A percentile compares a stretch with the other conserved stretches of the same genome.
Conservation (phyloP, 2,329 filamentous ascomycete species). For the Fusarium neocosmosporiellum region DNA sequence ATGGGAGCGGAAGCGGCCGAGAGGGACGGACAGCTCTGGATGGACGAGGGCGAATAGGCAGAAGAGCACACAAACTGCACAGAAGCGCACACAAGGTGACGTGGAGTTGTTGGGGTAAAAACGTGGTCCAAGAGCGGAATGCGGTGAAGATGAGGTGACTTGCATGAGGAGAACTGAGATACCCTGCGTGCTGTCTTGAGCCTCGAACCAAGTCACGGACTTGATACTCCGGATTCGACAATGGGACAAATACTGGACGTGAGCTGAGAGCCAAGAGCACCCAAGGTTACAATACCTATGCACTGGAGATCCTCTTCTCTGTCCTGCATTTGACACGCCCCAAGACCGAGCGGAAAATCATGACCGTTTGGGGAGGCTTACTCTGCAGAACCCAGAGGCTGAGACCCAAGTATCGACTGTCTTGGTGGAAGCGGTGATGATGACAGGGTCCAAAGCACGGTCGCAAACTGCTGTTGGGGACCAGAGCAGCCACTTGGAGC, state of each 20-base stretch:
- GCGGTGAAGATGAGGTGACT: slow-evolving; percentile 35
- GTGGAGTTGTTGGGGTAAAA: slow-evolving; percentile 33
- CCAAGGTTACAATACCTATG: neutral
- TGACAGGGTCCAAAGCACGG: slow-evolving; percentile 24
- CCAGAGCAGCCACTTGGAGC: slow-evolving; percentile 6
- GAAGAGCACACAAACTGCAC: neutral
- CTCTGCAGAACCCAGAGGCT: slow-evolving; percentile 1
- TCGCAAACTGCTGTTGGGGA: slow-evolving; percentile 19
- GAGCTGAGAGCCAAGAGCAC: neutral
- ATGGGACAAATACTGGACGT: neutral
- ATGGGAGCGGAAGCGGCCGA: slow-evolving; percentile 21
- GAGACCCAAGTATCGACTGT: slow-evolving; percentile 16
- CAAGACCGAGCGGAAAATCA: slow-evolving; percentile 11
- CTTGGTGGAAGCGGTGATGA: slow-evolving; percentile 18
- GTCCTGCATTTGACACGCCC: slow-evolving; percentile 14
- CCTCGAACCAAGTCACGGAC: neutral
- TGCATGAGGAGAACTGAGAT: slow-evolving; percentile 18
- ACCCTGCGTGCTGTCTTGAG: neutral
- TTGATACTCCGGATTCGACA: neutral
- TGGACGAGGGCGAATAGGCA: neutral
- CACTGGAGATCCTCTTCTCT: neutral
- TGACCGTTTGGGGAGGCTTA: slow-evolving; percentile 14
- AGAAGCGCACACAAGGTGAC: slow-evolving; percentile 5
- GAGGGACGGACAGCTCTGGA: neutral
- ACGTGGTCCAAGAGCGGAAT: slow-evolving; percentile 22